These are phyloP conservation scores for Solanum commersonii DNA, from an alignment of 257 asterid species.

Conservation along the genomic window DNA sequence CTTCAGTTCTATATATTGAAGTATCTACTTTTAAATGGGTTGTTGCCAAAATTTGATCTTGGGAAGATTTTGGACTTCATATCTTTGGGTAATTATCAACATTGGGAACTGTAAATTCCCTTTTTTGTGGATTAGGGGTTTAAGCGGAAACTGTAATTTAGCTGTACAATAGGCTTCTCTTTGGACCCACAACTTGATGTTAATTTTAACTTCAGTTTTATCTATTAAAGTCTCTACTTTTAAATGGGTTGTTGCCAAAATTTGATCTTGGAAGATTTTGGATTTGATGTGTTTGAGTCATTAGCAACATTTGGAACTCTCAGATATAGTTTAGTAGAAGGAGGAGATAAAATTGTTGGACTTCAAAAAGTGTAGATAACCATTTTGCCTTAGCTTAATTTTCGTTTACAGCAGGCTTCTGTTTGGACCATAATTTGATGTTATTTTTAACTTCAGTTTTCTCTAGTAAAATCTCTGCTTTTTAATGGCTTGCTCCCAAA, in stretches of 20 bases:
- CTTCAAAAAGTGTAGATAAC: not conserved
- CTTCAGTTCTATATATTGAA: not conserved
- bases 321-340: not conserved
- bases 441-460: not conserved
- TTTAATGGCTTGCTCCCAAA: not conserved
- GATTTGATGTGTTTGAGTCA: not conserved
- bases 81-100: not conserved
- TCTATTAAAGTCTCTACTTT: not conserved
- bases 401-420: not conserved
- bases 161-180: not conserved
- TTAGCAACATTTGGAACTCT: not conserved
- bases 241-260: not conserved
- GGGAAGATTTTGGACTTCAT: not conserved
- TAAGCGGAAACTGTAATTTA: not conserved
- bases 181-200: not conserved
- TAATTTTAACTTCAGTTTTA: not conserved
- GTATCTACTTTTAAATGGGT: not conserved
- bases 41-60: not conserved
- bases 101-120: not conserved
- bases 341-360: not conserved
- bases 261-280: not conserved
- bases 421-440: not conserved
- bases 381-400: not conserved
- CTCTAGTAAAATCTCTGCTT: not conserved
- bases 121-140: conserved; percentile 6